phyloP scores from a whole-genome alignment of 2,329 filamentous ascomycete genomes.

The Rasamsonia emersonii region DNA sequence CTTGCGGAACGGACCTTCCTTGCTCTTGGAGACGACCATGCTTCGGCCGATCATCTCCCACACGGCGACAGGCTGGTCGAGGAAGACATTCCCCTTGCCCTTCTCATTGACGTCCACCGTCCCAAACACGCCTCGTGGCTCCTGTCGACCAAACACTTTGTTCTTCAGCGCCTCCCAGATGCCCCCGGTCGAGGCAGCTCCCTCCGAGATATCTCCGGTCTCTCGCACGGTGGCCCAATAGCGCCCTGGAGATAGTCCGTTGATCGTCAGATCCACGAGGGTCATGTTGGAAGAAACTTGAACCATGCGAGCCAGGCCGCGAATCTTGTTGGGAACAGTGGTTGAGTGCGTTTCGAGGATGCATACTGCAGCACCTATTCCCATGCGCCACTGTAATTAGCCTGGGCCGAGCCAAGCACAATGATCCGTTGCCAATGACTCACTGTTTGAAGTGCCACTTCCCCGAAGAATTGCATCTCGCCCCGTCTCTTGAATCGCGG shows the following conservation, averaged over 20 bases:
- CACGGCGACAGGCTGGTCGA: slow-evolving; percentile 74
- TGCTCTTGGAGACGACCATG: slow-evolving; percentile 71
- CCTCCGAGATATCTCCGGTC: slow-evolving; percentile 76
- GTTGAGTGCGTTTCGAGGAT: slow-evolving; percentile 80
- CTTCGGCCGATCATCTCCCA: slow-evolving; percentile 96
- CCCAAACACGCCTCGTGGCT: slow-evolving; percentile 59
- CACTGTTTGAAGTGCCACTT: slow-evolving; percentile 75
- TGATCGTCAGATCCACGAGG: slow-evolving; percentile 77
- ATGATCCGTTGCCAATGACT: slow-evolving; percentile 13
- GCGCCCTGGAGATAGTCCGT: slow-evolving; percentile 68
- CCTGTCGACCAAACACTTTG: slow-evolving; percentile 31
- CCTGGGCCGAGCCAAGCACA: slow-evolving; percentile 3
- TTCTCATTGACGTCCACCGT: slow-evolving; percentile 64
- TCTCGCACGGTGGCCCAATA: slow-evolving; percentile 81
- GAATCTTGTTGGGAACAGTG: slow-evolving; percentile 57
- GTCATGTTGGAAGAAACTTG: slow-evolving; percentile 73
- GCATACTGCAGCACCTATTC: slow-evolving; percentile 56
- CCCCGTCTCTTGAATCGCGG: slow-evolving; percentile 80
- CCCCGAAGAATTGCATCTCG: slow-evolving; percentile 91
- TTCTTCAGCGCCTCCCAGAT: slow-evolving; percentile 60
- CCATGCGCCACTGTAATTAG: neutral
- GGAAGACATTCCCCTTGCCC: slow-evolving; percentile 69
- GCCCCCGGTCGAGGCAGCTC: slow-evolving; percentile 71
- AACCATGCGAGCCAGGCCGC: slow-evolving; percentile 86
- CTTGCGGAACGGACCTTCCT: slow-evolving; percentile 50